phyloP scores from a whole-genome alignment of 2,329 filamentous ascomycete species.

The Lasiodiplodia sp. region DNA sequence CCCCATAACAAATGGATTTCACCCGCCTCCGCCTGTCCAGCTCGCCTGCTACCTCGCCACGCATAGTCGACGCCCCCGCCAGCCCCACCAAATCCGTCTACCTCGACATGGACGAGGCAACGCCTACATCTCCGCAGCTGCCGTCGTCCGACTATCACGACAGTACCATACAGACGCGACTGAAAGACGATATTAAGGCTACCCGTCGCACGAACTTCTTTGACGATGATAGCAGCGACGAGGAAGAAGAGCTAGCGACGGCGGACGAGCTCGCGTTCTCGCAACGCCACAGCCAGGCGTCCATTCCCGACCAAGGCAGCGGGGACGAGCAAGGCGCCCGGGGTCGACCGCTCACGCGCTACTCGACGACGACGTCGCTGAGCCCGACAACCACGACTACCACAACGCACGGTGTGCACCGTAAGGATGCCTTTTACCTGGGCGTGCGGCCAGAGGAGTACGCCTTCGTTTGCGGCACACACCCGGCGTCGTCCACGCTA shows the following conservation, averaged over 20 bases:
- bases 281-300: conserved; percentile 12
- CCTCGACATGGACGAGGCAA: conserved; percentile 39
- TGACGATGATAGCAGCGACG: conserved; percentile 38
- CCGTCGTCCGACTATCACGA: conserved; percentile 33
- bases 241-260: neutral
- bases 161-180: conserved; percentile 25
- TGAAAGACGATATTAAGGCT: conserved; percentile 32
- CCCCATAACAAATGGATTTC: neutral
- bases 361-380: neutral
- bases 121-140: neutral
- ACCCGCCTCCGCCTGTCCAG: conserved; percentile 30
- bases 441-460: conserved; percentile 21
- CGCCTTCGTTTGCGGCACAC: conserved; percentile 16
- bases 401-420: neutral
- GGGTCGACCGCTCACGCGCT: neutral
- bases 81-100: conserved; percentile 47
- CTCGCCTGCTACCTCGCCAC: conserved; percentile 37
- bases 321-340: neutral
- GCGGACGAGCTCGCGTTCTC: conserved; percentile 22
- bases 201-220: conserved; percentile 45
- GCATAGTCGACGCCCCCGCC: conserved; percentile 38
- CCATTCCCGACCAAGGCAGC: neutral
- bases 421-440: conserved; percentile 10
- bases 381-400: neutral
- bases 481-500: neutral